Conservation (phyloP, 139 green algal species). For the Chlorella sp. region DNA sequence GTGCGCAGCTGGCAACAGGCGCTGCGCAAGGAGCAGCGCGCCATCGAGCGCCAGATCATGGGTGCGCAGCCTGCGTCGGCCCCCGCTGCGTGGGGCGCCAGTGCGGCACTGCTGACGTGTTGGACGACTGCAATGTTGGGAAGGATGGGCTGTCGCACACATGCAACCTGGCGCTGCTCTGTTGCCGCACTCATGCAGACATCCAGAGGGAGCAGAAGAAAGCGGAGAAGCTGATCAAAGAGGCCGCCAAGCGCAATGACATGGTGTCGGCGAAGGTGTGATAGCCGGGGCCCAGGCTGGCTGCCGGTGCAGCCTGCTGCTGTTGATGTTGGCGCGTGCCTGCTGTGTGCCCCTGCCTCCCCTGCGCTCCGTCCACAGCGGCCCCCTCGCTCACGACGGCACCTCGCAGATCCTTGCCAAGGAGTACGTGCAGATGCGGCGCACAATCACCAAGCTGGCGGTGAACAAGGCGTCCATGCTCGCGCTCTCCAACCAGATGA, state of each 20-base stretch:
- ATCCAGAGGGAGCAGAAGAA: conserved; percentile 84
- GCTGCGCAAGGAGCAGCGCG: conserved; percentile 36
- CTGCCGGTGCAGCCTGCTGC: background rate
- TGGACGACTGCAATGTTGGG: background rate
- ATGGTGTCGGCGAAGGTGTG: conserved; percentile 61
- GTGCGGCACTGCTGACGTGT: background rate
- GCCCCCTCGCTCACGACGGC: background rate
- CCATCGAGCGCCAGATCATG: conserved; percentile 41
- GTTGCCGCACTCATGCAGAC: too few relatives aligned
- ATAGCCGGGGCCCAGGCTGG: too few relatives aligned
- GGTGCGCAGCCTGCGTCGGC: too few relatives aligned
- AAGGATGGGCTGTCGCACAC: too few relatives aligned
- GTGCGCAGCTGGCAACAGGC: conserved; percentile 51
- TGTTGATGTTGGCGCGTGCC: background rate
- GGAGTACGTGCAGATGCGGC: conserved; percentile 74
- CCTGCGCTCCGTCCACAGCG: background rate
- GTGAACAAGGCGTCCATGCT: conserved; percentile 88
- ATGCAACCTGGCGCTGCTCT: too few relatives aligned
- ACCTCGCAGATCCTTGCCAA: conserved; percentile 67
- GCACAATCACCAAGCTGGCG: conserved; percentile 62
- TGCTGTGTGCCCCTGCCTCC: background rate
- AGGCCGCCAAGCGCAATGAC: conserved; percentile 82
- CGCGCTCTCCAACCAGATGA: conserved; percentile 70
- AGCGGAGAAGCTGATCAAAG: conserved; percentile 69
- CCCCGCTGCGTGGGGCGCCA: too few relatives aligned